Percentiles rank a stretch among this genome's conserved stretches.
Conservation (phyloP, 495 filamentous ascomycete species). For the Platismatia glauca region DNA sequence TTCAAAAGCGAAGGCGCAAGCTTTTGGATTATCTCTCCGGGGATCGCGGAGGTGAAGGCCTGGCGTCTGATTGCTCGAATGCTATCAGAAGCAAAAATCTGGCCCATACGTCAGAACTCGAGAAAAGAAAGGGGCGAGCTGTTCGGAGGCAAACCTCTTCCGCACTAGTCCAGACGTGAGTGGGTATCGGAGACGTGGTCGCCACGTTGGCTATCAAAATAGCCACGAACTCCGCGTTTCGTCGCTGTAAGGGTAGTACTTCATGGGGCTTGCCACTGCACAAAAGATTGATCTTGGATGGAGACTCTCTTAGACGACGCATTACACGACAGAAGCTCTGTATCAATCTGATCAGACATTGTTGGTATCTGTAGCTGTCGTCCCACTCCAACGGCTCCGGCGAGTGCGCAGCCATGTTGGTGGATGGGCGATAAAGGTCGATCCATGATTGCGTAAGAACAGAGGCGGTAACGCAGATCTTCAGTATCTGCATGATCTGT, state of each 20-base stretch:
- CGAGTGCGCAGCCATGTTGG: background rate
- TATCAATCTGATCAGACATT: conserved; percentile 2
- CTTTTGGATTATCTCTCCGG: background rate
- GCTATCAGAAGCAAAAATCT: background rate
- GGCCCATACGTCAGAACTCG: background rate
- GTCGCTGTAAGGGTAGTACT: background rate
- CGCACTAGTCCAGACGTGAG: background rate
- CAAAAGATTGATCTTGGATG: background rate
- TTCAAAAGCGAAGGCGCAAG: background rate
- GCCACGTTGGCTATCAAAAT: background rate
- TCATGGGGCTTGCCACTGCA: background rate
- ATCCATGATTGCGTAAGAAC: conserved; percentile 1
- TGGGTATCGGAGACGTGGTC: background rate
- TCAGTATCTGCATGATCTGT: background rate
- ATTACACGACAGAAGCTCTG: conserved; percentile 6
- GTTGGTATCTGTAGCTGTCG: conserved; percentile 1
- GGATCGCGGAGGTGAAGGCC: background rate
- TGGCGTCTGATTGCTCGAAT: background rate
- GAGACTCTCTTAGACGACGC: background rate
- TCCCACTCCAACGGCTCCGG: background rate
- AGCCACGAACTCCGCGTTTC: conserved; percentile 1
- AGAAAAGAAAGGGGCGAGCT: rapidly evolving
- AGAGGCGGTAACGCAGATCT: background rate
- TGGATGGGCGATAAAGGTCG: background rate
- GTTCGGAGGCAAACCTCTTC: background rate